Conservation (phyloP, 2,329 filamentous ascomycete species). For the Aschersonia sp. region DNA sequence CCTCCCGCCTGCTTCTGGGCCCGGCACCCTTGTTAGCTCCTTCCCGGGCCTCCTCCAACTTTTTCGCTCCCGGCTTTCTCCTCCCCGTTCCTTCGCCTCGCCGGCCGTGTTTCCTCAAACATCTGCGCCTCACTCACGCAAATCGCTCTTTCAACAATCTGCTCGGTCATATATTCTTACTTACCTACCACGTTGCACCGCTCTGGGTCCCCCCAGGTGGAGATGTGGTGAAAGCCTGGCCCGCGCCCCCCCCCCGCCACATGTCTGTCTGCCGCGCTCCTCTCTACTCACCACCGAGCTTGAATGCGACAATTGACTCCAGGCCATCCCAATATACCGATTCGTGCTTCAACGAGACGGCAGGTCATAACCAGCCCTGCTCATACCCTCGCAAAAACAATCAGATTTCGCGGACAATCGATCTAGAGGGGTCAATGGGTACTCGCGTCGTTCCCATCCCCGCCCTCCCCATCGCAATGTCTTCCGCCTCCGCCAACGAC, state of each 20-base stretch:
- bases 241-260: too few relatives aligned
- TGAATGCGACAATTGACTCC: background rate
- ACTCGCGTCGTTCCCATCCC: conserved; percentile 42
- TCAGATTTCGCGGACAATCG: background rate
- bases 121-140: background rate
- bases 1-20: background rate
- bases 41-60: background rate
- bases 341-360: background rate
- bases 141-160: background rate
- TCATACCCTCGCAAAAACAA: too few relatives aligned
- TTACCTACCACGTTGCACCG: background rate
- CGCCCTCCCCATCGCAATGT: conserved; percentile 42
- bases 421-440: conserved; percentile 11
- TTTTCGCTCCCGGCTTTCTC: background rate
- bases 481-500: conserved; percentile 42
- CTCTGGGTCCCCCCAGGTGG: background rate
- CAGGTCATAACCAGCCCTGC: background rate
- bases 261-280: background rate
- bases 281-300: background rate
- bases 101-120: background rate
- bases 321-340: background rate
- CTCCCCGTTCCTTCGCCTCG: background rate
- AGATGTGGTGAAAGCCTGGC: background rate
- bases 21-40: background rate
- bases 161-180: background rate